A percentile compares a stretch with the other conserved stretches of the same genome.
These are phyloP conservation scores for Myrica gale DNA, from an alignment of 306 rosid species.

Conservation along the genomic window DNA sequence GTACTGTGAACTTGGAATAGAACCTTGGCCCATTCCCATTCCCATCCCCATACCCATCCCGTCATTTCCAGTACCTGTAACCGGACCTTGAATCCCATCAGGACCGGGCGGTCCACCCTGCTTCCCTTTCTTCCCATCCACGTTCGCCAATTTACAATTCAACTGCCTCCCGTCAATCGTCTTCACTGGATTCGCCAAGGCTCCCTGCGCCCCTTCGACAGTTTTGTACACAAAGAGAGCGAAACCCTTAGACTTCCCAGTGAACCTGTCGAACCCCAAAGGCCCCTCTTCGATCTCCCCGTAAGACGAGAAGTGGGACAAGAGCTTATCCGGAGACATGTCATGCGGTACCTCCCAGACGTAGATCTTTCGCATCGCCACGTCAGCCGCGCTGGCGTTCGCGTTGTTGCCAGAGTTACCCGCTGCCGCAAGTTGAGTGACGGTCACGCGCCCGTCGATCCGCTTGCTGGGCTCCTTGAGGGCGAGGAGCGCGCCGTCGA, in stretches of 20 bases:
- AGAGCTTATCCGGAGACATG: conserved; percentile 70
- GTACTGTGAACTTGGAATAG: conserved; percentile 58
- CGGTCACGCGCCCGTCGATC: conserved; percentile 93
- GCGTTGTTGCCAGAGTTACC: conserved; percentile 45
- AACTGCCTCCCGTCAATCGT: conserved; percentile 78
- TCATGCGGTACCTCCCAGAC: conserved; percentile 90
- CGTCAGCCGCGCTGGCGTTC: conserved; percentile 36
- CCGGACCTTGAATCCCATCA: conserved; percentile 50
- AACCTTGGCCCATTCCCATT: conserved; percentile 35
- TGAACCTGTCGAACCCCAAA: conserved; percentile 87
- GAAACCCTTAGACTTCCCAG: conserved; percentile 84
- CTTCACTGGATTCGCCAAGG: conserved; percentile 78
- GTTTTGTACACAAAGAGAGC: conserved; percentile 86
- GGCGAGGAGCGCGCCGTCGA: conserved; percentile 81
- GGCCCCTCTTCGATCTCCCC: conserved; percentile 98
- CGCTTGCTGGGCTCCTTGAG: conserved; percentile 94
- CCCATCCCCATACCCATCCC: conserved; percentile 46
- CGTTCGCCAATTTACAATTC: conserved; percentile 72
- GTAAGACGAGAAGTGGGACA: conserved; percentile 66
- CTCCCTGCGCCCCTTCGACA: conserved; percentile 80
- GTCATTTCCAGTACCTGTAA: conserved; percentile 46
- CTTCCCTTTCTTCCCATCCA: conserved; percentile 80
- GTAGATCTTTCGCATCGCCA: conserved; percentile 69
- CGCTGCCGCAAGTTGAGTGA: conserved; percentile 90
- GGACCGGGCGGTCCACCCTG: conserved; percentile 32